These are phyloP conservation scores for Aspergillus asperescens DNA, from an alignment of 495 filamentous ascomycete genomes.

Conservation along the genomic window DNA sequence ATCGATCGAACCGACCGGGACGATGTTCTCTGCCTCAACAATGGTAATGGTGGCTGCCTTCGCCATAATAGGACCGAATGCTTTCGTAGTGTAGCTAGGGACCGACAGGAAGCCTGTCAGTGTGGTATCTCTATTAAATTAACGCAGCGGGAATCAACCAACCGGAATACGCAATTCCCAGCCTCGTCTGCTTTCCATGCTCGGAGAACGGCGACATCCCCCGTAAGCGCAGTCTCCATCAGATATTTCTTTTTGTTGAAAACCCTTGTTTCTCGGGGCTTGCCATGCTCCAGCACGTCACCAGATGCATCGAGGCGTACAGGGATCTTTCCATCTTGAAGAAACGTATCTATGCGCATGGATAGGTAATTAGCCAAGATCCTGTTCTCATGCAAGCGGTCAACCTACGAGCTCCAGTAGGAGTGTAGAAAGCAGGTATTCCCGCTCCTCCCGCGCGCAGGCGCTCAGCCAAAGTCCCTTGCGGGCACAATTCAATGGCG, in stretches of 20 bases:
- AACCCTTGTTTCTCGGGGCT: constrained; percentile 73
- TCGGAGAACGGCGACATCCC: constrained; percentile 84
- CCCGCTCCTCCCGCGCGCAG: constrained; percentile 79
- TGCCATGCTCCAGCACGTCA: constrained; percentile 62
- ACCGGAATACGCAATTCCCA: constrained; percentile 87
- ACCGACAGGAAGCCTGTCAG: constrained; percentile 8
- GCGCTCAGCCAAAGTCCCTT: constrained; percentile 84
- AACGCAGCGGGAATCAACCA: constrained; percentile 29
- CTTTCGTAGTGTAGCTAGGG: constrained; percentile 44
- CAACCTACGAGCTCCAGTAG: constrained; percentile 63
- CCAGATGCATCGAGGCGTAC: constrained; percentile 70
- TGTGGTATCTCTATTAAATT: not conserved
- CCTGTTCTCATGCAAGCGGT: not conserved
- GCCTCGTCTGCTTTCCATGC: constrained; percentile 82
- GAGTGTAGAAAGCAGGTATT: constrained; percentile 87
- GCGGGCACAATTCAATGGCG: constrained; percentile 80
- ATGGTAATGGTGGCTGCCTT: constrained; percentile 83
- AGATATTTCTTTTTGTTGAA: constrained; percentile 82
- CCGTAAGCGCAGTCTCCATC: constrained; percentile 77
- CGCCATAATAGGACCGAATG: constrained; percentile 84
- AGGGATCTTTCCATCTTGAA: constrained; percentile 81
- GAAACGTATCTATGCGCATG: constrained; percentile 50
- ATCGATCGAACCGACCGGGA: constrained; percentile 72
- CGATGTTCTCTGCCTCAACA: constrained; percentile 88
- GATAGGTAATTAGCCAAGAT: not conserved